Percentiles rank a stretch among this genome's conserved stretches.
These are phyloP conservation scores for Orychophragmus violaceus DNA, from an alignment of 345 rosid species.

Conservation along the genomic window DNA sequence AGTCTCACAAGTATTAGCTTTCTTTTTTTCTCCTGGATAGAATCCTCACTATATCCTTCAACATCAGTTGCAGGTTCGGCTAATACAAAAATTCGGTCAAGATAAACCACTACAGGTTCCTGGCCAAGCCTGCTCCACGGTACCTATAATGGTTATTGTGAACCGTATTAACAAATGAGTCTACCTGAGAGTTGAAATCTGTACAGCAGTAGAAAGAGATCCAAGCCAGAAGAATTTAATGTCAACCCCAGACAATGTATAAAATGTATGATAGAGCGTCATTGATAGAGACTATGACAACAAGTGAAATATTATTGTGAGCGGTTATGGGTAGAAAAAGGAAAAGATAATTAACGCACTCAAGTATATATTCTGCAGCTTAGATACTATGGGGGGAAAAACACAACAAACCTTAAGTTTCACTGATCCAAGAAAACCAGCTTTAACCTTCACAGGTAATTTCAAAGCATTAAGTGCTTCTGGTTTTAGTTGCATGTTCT, in stretches of 20 bases:
- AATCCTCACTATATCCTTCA: conserved; percentile 75
- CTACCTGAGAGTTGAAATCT: conserved; percentile 1
- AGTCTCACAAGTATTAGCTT: conserved; percentile 73
- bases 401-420: conserved; percentile 74
- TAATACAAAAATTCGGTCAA: conserved; percentile 83
- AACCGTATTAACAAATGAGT: conserved; percentile 7
- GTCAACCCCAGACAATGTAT: neutral
- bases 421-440: conserved; percentile 98
- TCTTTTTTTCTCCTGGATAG: conserved; percentile 82
- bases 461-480: conserved; percentile 96
- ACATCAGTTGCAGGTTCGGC: conserved; percentile 86
- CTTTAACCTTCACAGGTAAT: conserved; percentile 96
- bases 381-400: neutral
- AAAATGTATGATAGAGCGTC: neutral
- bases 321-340: neutral
- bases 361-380: neutral
- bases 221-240: neutral
- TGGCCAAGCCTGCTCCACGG: conserved; percentile 99
- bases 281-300: neutral
- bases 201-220: neutral
- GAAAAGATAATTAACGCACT: neutral
- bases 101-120: conserved; percentile 83
- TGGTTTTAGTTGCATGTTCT: conserved; percentile 95
- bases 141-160: conserved; percentile 46
- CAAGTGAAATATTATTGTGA: neutral